Conservation (phyloP, 2,329 filamentous ascomycete species). For the Apiospora phragmitis region DNA sequence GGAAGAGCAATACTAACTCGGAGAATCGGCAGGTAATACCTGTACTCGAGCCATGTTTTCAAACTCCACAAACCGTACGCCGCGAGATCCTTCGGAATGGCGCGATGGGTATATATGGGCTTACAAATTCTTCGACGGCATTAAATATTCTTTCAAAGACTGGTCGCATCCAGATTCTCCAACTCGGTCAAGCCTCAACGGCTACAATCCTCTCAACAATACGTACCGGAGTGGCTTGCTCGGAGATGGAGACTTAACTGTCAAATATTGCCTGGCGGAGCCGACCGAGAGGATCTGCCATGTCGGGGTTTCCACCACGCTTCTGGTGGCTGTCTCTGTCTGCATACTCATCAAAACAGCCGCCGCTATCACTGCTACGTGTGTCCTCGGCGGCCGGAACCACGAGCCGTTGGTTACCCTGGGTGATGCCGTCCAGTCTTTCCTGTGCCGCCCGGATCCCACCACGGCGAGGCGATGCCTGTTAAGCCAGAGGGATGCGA, state of each 20-base stretch:
- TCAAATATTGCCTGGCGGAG: slow-evolving; percentile 24
- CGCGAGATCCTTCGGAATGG: not conserved
- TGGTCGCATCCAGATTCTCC: not conserved
- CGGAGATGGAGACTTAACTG: slow-evolving; percentile 8
- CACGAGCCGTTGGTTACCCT: slow-evolving; percentile 50
- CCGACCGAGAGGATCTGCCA: slow-evolving; percentile 19
- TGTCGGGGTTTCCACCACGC: slow-evolving; percentile 20
- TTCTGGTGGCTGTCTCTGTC: slow-evolving; percentile 23
- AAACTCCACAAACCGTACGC: not conserved
- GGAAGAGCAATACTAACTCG: too few species aligned
- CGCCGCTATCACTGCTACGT: slow-evolving; percentile 22
- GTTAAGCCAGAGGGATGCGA: slow-evolving; percentile 16
- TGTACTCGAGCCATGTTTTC: not conserved
- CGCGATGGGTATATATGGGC: not conserved
- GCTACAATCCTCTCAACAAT: not conserved
- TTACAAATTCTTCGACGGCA: not conserved
- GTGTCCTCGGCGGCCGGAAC: slow-evolving; percentile 21
- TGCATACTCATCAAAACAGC: slow-evolving; percentile 43
- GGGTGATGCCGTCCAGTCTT: slow-evolving; percentile 52
- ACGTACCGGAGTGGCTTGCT: not conserved
- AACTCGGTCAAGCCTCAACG: not conserved
- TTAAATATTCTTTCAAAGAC: not conserved
- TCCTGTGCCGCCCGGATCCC: slow-evolving; percentile 45
- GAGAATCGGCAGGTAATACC: not conserved
- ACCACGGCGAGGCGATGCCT: slow-evolving; percentile 33